phyloP scores from a whole-genome alignment of 805 yeast genomes.

The Metschnikowia arizonensis region DNA sequence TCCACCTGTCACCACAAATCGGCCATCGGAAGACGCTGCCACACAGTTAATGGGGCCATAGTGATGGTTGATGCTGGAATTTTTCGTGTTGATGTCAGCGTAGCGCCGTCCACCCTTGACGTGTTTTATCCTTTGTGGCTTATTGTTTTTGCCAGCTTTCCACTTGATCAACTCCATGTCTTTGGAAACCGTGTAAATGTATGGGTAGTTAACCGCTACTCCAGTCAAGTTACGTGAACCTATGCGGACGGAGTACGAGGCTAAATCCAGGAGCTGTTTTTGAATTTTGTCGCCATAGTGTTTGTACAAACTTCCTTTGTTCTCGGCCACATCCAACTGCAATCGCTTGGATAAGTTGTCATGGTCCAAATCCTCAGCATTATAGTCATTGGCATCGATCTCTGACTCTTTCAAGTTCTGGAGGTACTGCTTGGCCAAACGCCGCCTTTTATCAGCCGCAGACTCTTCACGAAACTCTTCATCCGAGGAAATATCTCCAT shows the following conservation, averaged over 20 bases:
- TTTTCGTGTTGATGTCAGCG: constrained; percentile 35
- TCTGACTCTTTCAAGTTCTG: constrained; percentile 66
- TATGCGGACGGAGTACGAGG: constrained; percentile 47
- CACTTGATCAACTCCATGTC: constrained; percentile 79
- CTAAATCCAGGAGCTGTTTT: constrained; percentile 33
- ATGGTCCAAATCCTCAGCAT: constrained; percentile 86
- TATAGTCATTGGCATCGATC: constrained; percentile 53
- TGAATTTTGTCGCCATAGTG: constrained; percentile 52
- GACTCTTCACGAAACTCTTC: constrained; percentile 72
- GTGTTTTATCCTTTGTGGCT: constrained; percentile 63
- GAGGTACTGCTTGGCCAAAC: constrained; percentile 89
- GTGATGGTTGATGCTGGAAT: constrained; percentile 66
- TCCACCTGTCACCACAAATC: constrained; percentile 88
- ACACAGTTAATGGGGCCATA: constrained; percentile 69
- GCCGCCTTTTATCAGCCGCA: constrained; percentile 89
- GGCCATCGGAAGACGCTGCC: constrained; percentile 85
- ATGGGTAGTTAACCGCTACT: constrained; percentile 53
- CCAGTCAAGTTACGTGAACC: constrained; percentile 57
- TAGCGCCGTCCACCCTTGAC: constrained; percentile 57
- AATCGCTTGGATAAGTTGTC: constrained; percentile 80
- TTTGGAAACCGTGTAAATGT: constrained; percentile 76
- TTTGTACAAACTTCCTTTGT: constrained; percentile 77
- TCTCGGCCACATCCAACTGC: constrained; percentile 85
- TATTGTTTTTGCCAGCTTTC: constrained; percentile 46
- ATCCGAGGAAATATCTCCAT: constrained; percentile 49